Conservation (phyloP, 2,329 filamentous ascomycete genomes). For the Volutella citrinella region DNA sequence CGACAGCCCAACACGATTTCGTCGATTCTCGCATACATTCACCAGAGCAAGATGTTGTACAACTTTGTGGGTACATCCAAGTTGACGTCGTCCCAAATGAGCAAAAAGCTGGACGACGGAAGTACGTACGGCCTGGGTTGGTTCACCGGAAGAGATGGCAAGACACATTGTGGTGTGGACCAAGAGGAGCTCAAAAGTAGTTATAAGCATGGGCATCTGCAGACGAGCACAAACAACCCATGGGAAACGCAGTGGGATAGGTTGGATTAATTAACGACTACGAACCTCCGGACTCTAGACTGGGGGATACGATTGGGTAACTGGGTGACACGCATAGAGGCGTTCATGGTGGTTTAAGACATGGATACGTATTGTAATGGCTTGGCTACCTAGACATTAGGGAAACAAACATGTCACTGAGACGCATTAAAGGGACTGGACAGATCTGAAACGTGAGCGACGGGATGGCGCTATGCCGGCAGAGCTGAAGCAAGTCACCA, state of each 20-base stretch:
- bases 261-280: too few species aligned
- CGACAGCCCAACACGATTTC: slow-evolving; percentile 78
- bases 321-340: too few species aligned
- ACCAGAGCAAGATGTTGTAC: slow-evolving; percentile 77
- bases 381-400: too few species aligned
- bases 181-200: slow-evolving; percentile 65
- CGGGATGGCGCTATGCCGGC: too few species aligned
- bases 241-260: slow-evolving; percentile 46
- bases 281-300: slow-evolving; percentile 16
- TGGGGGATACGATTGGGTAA: too few species aligned
- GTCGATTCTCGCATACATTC: slow-evolving; percentile 71
- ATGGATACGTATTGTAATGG: too few species aligned
- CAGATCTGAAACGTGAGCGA: too few species aligned
- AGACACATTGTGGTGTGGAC: slow-evolving; percentile 74
- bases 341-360: too few species aligned
- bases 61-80: slow-evolving; percentile 70
- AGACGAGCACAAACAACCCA: slow-evolving; percentile 47
- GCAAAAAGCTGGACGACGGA: slow-evolving; percentile 53
- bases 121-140: slow-evolving; percentile 73
- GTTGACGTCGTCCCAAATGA: slow-evolving; percentile 60
- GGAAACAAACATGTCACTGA: too few species aligned
- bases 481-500: too few species aligned
- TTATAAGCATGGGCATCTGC: slow-evolving; percentile 63
- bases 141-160: slow-evolving; percentile 70
- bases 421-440: too few species aligned